Conservation (phyloP, 208 protist genomes). For the Acanthamoeba sp. region DNA sequence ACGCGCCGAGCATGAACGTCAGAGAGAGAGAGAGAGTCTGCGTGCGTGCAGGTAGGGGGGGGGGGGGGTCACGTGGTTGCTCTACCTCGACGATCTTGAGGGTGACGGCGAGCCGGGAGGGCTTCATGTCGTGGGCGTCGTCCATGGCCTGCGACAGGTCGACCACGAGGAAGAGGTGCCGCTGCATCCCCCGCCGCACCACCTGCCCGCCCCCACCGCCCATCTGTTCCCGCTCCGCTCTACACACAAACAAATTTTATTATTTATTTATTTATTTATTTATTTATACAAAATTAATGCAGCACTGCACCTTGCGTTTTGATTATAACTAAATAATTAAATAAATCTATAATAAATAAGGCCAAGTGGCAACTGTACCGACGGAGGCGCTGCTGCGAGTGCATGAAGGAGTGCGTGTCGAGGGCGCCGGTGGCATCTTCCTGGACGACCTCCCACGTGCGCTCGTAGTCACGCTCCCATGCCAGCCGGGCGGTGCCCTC, state of each 20-base stretch:
- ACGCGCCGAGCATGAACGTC: too few relatives aligned
- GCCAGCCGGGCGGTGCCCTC: constrained; percentile 51
- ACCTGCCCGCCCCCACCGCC: background rate
- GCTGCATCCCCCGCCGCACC: constrained; percentile 85
- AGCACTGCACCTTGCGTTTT: background rate
- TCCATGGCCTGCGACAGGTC: constrained; percentile 83
- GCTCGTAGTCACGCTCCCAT: constrained; percentile 78
- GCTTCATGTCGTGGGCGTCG: constrained; percentile 80
- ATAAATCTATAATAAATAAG: background rate
- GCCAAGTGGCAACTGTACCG: background rate
- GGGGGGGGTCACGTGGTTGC: too few relatives aligned
- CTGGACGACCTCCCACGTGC: constrained; percentile 76
- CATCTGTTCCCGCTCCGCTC: background rate
- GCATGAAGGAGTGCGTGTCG: background rate
- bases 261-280: background rate
- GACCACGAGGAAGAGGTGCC: constrained; percentile 86
- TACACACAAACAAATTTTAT: background rate
- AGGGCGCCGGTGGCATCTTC: constrained; percentile 80
- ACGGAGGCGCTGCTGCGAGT: constrained; percentile 44
- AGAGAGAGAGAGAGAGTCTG: too few relatives aligned
- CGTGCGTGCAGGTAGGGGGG: background rate
- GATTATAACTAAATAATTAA: constrained; percentile 16
- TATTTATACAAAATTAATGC: background rate
- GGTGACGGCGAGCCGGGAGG: constrained; percentile 77
- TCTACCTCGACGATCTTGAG: constrained; percentile 45